Evolutionary conservation across 1,284 basidiomycete genomes (phyloP).

Genomic region (Papiliotrema flavescens): DNA sequence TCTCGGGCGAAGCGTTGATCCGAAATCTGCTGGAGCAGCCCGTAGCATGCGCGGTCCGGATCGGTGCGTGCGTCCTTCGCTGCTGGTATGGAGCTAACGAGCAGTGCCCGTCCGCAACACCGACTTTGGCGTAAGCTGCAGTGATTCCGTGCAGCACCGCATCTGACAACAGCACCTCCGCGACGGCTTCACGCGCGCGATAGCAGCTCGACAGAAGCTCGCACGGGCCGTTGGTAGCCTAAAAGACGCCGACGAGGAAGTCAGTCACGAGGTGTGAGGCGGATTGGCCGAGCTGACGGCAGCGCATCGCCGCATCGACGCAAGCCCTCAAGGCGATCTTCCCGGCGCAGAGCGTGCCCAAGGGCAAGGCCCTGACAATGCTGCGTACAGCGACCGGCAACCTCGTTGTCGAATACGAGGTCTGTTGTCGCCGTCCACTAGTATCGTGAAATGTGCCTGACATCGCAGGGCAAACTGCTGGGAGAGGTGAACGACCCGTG

Average conservation of each 20-base stretch:
- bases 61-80: conserved; percentile 31
- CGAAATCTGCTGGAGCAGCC: conserved; percentile 32
- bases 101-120: conserved; percentile 54
- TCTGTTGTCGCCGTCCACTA: conserved; percentile 11
- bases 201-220: conserved; percentile 51
- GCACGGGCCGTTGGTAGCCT: conserved; percentile 32
- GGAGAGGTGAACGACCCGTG: conserved; percentile 44
- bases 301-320: conserved; percentile 41
- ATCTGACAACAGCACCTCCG: conserved; percentile 48
- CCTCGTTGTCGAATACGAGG: conserved; percentile 47
- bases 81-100: neutral
- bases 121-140: conserved; percentile 46
- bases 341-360: conserved; percentile 50
- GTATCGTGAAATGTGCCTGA: neutral
- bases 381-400: conserved; percentile 37
- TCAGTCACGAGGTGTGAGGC: conserved; percentile 5
- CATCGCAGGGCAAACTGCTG: conserved; percentile 40
- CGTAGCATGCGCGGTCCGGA: conserved; percentile 43
- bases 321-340: conserved; percentile 51
- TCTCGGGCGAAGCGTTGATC: conserved; percentile 39
- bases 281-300: neutral
- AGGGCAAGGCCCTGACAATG: conserved; percentile 51
- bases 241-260: conserved; percentile 36
- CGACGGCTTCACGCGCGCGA: conserved; percentile 54
- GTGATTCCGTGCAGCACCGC: neutral